phyloP scores from a whole-genome alignment of 2,329 filamentous ascomycete species.

The Biscogniauxia marginata region DNA sequence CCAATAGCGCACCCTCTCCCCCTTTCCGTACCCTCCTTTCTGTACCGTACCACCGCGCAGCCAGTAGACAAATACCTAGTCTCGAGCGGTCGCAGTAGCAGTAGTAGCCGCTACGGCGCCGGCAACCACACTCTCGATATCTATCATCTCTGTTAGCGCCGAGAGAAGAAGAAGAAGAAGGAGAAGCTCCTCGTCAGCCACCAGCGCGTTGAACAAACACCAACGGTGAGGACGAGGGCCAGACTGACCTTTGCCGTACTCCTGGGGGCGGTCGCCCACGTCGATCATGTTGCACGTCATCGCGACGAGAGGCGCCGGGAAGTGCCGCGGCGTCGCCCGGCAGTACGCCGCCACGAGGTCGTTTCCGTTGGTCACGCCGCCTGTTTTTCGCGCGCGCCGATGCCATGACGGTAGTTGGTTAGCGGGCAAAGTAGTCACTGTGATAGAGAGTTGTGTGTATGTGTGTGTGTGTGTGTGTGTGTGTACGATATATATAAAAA shows the following conservation, averaged over 20 bases:
- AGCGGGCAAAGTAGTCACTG: not conserved
- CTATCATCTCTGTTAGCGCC: too few species aligned
- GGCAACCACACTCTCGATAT: too few species aligned
- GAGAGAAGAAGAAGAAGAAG: not conserved
- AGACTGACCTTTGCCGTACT: constrained; percentile 40
- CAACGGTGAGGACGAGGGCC: constrained; percentile 33
- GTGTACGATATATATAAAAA: not conserved
- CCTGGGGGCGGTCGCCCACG: constrained; percentile 47
- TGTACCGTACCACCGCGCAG: too few species aligned
- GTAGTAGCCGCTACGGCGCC: too few species aligned
- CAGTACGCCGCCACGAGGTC: constrained; percentile 54
- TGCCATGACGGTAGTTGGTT: not conserved
- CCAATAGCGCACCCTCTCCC: too few species aligned
- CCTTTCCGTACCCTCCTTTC: too few species aligned
- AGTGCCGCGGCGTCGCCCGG: constrained; percentile 41
- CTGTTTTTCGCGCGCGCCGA: constrained; percentile 27
- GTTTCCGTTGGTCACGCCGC: constrained; percentile 56
- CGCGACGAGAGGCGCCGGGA: constrained; percentile 44
- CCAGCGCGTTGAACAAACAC: constrained; percentile 36
- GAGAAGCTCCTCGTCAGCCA: too few species aligned
- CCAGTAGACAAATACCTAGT: too few species aligned
- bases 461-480: not conserved
- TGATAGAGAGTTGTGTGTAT: too few species aligned
- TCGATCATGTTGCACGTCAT: constrained; percentile 44
- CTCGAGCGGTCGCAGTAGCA: too few species aligned